Percentiles rank a stretch among this genome's conserved stretches.
phyloP scores from a whole-genome alignment of 2,329 filamentous ascomycete species.

The Ascochyta rabiei region DNA sequence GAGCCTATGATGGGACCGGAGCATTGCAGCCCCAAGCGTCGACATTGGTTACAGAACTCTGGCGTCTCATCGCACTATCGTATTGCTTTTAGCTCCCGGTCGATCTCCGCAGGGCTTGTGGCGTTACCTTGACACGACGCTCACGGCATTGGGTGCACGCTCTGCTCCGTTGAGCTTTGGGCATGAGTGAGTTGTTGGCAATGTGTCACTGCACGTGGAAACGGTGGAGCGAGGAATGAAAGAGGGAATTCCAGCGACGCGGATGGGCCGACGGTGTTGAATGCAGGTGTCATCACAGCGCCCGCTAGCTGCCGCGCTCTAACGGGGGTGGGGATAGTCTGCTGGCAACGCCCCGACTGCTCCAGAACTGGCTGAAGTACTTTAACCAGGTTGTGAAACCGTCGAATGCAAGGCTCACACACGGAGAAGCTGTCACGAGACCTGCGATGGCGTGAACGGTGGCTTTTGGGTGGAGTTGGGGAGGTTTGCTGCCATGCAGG shows the following conservation, averaged over 20 bases:
- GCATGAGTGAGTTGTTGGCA: slow-evolving; percentile 16
- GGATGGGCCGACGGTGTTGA: slow-evolving; percentile 14
- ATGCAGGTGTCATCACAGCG: slow-evolving; percentile 18
- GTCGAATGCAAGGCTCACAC: background rate
- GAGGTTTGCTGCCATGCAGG: background rate
- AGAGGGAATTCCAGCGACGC: slow-evolving; percentile 22
- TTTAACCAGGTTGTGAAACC: slow-evolving; percentile 3
- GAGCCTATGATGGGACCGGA: slow-evolving; percentile 41
- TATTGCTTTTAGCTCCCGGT: slow-evolving; percentile 14
- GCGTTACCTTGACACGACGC: slow-evolving; percentile 43
- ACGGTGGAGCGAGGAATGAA: slow-evolving; percentile 17
- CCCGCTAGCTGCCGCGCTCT: slow-evolving; percentile 15
- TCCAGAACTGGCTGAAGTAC: slow-evolving; percentile 4
- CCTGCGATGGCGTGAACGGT: background rate
- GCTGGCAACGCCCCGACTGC: background rate
- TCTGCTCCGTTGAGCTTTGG: slow-evolving; percentile 41
- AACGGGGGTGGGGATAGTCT: slow-evolving; percentile 11
- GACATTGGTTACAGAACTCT: slow-evolving; percentile 36
- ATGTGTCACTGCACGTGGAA: slow-evolving; percentile 15
- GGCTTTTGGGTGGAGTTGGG: background rate
- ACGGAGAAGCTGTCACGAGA: background rate
- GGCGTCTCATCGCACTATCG: slow-evolving; percentile 43
- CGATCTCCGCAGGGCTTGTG: slow-evolving; percentile 12
- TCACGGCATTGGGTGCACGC: slow-evolving; percentile 43
- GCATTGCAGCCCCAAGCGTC: slow-evolving; percentile 37